These are phyloP conservation scores for Suillus cothurnatus DNA, from an alignment of 768 basidiomycete species.

Conservation along the genomic window DNA sequence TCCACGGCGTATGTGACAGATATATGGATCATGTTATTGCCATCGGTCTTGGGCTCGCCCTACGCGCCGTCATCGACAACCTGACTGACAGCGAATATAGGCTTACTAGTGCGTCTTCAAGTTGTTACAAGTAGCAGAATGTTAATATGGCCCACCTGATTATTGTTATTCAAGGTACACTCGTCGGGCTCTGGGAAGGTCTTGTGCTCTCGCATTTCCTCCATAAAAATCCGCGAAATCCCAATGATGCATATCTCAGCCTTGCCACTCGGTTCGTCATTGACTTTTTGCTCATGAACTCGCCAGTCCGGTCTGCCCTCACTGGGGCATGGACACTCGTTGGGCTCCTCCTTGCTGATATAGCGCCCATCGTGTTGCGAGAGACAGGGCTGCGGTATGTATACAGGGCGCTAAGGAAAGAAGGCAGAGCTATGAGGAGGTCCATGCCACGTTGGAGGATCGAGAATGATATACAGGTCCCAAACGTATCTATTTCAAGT, in stretches of 20 bases:
- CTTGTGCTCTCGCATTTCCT: constrained; percentile 73
- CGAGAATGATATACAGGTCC: constrained; percentile 26
- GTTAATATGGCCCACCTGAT: background rate
- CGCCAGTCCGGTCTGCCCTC: constrained; percentile 44
- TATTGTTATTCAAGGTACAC: constrained; percentile 43
- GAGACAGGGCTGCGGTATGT: constrained; percentile 42
- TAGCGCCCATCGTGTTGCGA: constrained; percentile 49
- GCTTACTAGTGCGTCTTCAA: constrained; percentile 32
- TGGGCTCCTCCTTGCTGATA: constrained; percentile 55
- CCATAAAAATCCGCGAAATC: constrained; percentile 57
- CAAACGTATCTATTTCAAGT: constrained; percentile 1
- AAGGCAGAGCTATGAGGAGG: constrained; percentile 33
- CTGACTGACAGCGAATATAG: constrained; percentile 37
- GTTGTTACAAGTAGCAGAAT: background rate
- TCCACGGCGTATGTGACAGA: background rate
- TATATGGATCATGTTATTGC: constrained; percentile 75
- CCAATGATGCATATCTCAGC: constrained; percentile 70
- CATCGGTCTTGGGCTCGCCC: constrained; percentile 64
- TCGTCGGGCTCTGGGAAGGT: constrained; percentile 84
- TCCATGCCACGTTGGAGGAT: constrained; percentile 35
- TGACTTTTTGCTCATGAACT: constrained; percentile 69
- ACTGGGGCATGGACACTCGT: constrained; percentile 56
- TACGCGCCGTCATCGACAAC: constrained; percentile 62
- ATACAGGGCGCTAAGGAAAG: constrained; percentile 40
- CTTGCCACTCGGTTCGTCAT: constrained; percentile 67